A percentile compares a stretch with the other conserved stretches of the same genome.
These are phyloP conservation scores for Talaromyces nanjingensis DNA, from an alignment of 495 filamentous ascomycete species.

Conservation along the genomic window DNA sequence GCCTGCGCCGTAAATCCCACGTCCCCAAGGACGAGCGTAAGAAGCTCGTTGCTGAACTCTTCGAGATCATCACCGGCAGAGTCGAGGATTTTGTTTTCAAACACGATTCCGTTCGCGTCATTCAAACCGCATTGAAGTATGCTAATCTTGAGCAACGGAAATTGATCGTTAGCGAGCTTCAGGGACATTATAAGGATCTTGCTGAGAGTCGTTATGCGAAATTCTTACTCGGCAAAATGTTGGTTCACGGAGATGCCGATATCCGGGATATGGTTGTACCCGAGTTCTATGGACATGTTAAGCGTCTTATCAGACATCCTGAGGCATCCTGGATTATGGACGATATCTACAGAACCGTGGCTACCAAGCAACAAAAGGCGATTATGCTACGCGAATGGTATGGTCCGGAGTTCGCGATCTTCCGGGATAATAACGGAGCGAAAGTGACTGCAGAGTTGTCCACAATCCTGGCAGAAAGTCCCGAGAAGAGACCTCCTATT, in stretches of 20 bases:
- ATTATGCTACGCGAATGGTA: constrained; percentile 92
- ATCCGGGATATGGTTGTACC: constrained; percentile 80
- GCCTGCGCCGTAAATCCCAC: constrained; percentile 82
- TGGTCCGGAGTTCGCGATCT: constrained; percentile 84
- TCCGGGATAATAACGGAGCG: constrained; percentile 48
- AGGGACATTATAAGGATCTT: constrained; percentile 74
- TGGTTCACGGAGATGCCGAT: constrained; percentile 80
- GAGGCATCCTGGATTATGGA: constrained; percentile 97
- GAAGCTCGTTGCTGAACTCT: constrained; percentile 79
- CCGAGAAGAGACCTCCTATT: constrained; percentile 79
- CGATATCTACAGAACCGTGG: constrained; percentile 84
- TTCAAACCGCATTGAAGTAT: constrained; percentile 96
- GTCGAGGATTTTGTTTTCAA: constrained; percentile 97
- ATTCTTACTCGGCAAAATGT: constrained; percentile 89
- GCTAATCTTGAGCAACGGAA: constrained; percentile 74
- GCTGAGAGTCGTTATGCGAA: constrained; percentile 95
- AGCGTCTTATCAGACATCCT: constrained; percentile 87
- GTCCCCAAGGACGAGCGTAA: constrained; percentile 80
- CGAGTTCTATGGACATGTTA: constrained; percentile 90
- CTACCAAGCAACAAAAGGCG: constrained; percentile 75
- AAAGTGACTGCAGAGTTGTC: constrained; percentile 53
- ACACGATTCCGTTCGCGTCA: constrained; percentile 89
- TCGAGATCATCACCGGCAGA: constrained; percentile 78
- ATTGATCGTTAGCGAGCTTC: constrained; percentile 80
- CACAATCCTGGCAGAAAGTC: constrained; percentile 62